phyloP scores from a whole-genome alignment of 2,329 filamentous ascomycete species.

The Orbilia ellipsospora region DNA sequence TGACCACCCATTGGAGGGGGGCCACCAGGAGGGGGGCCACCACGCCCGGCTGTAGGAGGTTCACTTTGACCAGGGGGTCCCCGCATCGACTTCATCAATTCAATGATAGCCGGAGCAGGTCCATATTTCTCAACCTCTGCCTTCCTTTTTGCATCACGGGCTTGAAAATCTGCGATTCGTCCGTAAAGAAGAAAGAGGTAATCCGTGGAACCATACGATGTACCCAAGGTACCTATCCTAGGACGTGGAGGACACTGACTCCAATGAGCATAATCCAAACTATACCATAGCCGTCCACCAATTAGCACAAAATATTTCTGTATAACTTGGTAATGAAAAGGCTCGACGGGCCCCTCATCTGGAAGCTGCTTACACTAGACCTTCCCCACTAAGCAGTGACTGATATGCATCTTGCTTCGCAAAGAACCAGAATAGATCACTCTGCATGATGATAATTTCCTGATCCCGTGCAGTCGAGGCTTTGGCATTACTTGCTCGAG shows the following conservation, averaged over 20 bases:
- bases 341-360: background rate
- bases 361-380: slow-evolving; percentile 76
- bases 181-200: slow-evolving; percentile 85
- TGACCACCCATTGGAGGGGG: slow-evolving; percentile 37
- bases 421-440: slow-evolving; percentile 96
- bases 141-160: slow-evolving; percentile 82
- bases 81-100: slow-evolving; percentile 68
- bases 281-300: slow-evolving; percentile 62
- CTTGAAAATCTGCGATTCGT: slow-evolving; percentile 80
- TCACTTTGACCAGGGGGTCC: slow-evolving; percentile 38
- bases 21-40: slow-evolving; percentile 33
- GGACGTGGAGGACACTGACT: slow-evolving; percentile 88
- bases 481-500: slow-evolving; percentile 58
- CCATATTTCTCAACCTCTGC: slow-evolving; percentile 70
- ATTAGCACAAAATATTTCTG: slow-evolving; percentile 19
- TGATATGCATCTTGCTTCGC: slow-evolving; percentile 94
- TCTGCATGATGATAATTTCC: slow-evolving; percentile 80
- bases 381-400: slow-evolving; percentile 85
- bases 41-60: slow-evolving; percentile 23
- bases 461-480: slow-evolving; percentile 68
- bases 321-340: slow-evolving; percentile 5
- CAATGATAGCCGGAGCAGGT: slow-evolving; percentile 49
- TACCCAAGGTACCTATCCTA: slow-evolving; percentile 78
- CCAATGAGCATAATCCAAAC: slow-evolving; percentile 83
- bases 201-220: slow-evolving; percentile 88